Conservation (phyloP, 2,329 filamentous ascomycete genomes). For the Ophiocordyceps unilateralis region DNA sequence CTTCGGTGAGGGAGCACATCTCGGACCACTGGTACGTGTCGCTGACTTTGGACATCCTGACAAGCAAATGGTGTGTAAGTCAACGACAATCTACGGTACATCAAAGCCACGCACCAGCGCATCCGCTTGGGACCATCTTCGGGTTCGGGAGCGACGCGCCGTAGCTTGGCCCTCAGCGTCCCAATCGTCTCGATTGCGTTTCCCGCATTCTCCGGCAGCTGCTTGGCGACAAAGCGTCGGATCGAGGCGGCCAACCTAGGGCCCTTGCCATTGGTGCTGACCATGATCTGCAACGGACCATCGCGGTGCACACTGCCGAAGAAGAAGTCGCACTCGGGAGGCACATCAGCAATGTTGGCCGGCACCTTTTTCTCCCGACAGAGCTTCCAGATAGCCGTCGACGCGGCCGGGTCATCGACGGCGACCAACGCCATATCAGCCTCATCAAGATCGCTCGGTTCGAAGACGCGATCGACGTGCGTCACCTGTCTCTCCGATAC, state of each 20-base stretch:
- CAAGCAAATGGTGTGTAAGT: neutral
- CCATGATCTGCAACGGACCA: slow-evolving; percentile 93
- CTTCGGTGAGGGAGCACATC: slow-evolving; percentile 63
- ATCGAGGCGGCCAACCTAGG: slow-evolving; percentile 81
- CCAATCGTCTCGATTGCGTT: slow-evolving; percentile 77
- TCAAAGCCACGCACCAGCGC: slow-evolving; percentile 47
- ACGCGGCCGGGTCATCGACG: slow-evolving; percentile 85
- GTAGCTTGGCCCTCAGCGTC: slow-evolving; percentile 57
- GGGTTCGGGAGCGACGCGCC: slow-evolving; percentile 53
- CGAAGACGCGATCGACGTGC: slow-evolving; percentile 70
- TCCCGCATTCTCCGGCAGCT: slow-evolving; percentile 63
- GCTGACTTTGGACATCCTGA: slow-evolving; percentile 81
- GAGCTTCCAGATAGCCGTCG: slow-evolving; percentile 77
- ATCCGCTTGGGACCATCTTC: slow-evolving; percentile 76
- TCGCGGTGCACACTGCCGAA: slow-evolving; percentile 93
- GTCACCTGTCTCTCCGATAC: slow-evolving; percentile 58
- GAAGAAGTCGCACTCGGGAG: slow-evolving; percentile 95
- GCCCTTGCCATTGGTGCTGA: slow-evolving; percentile 94
- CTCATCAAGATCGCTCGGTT: slow-evolving; percentile 68
- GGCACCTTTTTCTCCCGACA: slow-evolving; percentile 74
- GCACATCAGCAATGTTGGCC: slow-evolving; percentile 94
- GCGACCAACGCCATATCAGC: slow-evolving; percentile 82
- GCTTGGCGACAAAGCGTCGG: slow-evolving; percentile 60
- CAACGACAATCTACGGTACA: neutral
- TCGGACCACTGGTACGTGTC: slow-evolving; percentile 75